A percentile compares a stretch with the other conserved stretches of the same genome.
Evolutionary conservation across 441 rosid species (phyloP).

Genomic region (Bocquillonia castaneifolia): DNA sequence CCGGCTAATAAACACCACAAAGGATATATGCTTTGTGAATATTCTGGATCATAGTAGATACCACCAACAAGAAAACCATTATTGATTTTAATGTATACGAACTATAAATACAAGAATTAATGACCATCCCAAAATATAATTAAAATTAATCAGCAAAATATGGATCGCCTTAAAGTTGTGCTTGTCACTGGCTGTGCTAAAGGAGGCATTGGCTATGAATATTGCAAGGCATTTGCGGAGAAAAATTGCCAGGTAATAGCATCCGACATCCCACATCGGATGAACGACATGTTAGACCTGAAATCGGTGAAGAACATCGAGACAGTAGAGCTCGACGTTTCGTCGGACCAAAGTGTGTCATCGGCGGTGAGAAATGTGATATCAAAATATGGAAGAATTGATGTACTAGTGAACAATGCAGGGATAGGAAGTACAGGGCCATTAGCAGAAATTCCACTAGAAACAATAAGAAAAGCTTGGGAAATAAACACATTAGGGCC

Average conservation of each 20-base stretch:
- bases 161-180: slow-evolving; percentile 44
- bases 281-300: slow-evolving; percentile 39
- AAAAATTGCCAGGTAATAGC: slow-evolving; percentile 54
- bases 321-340: slow-evolving; percentile 45
- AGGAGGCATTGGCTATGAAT: slow-evolving; percentile 65
- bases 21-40: slow-evolving; percentile 35
- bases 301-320: slow-evolving; percentile 27
- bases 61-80: neutral
- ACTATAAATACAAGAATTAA: neutral
- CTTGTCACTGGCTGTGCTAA: slow-evolving; percentile 60
- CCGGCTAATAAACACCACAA: slow-evolving; percentile 25
- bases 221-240: slow-evolving; percentile 55
- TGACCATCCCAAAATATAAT: too few species aligned
- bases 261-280: slow-evolving; percentile 40
- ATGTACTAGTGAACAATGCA: slow-evolving; percentile 48
- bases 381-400: slow-evolving; percentile 41
- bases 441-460: slow-evolving; percentile 46
- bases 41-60: slow-evolving; percentile 12
- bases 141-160: neutral
- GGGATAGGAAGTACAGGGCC: slow-evolving; percentile 53
- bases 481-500: slow-evolving; percentile 59
- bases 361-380: slow-evolving; percentile 30
- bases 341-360: slow-evolving; percentile 43
- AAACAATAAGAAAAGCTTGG: slow-evolving; percentile 41
- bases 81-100: neutral